Conservation (phyloP, 1,284 basidiomycete species). For the Ganoderma boninense region DNA sequence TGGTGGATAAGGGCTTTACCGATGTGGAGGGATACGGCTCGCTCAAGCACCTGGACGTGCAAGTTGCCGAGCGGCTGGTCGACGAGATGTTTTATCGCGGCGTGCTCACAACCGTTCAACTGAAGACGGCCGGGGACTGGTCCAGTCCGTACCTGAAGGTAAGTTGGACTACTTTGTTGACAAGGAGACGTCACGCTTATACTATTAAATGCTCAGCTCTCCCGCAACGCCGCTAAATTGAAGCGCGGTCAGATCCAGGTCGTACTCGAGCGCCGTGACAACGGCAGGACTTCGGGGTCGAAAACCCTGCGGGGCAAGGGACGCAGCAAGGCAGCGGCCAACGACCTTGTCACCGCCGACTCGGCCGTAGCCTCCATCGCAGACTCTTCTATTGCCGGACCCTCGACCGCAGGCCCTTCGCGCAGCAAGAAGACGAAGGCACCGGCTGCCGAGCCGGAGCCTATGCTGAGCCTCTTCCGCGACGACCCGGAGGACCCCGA, state of each 20-base stretch:
- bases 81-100: slow-evolving; percentile 54
- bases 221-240: slow-evolving; percentile 5
- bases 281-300: neutral
- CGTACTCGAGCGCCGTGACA: slow-evolving; percentile 22
- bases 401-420: slow-evolving; percentile 7
- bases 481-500: slow-evolving; percentile 27
- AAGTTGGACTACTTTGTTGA: slow-evolving; percentile 13
- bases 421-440: slow-evolving; percentile 11
- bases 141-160: slow-evolving; percentile 45
- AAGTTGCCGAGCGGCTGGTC: neutral
- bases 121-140: slow-evolving; percentile 37
- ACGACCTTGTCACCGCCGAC: neutral
- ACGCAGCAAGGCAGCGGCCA: slow-evolving; percentile 6
- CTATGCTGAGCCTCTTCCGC: slow-evolving; percentile 23
- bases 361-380: neutral
- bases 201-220: slow-evolving; percentile 7
- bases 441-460: neutral
- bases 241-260: slow-evolving; percentile 16
- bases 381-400: slow-evolving; percentile 14
- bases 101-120: slow-evolving; percentile 47
- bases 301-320: slow-evolving; percentile 14
- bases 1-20: slow-evolving; percentile 60
- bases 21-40: slow-evolving; percentile 58
- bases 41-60: slow-evolving; percentile 45
- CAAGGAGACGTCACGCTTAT: neutral